These are phyloP conservation scores for Microdochium bolleyi DNA, from an alignment of 2,329 filamentous ascomycete genomes.

Conservation along the genomic window DNA sequence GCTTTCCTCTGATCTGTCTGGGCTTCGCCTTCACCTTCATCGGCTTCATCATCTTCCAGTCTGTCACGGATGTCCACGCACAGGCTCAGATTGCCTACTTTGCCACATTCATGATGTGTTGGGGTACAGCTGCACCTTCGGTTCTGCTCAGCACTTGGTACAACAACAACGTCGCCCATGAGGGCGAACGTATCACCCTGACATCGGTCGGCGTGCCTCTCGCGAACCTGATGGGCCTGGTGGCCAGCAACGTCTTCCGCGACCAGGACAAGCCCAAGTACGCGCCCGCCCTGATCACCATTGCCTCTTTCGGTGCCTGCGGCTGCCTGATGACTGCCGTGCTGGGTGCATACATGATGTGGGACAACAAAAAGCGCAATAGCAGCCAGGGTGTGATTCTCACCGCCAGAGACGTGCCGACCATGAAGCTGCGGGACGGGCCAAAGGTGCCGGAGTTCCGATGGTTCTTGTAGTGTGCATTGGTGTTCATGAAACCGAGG, in stretches of 20 bases:
- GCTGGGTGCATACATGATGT: constrained; percentile 56
- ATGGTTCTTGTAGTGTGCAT: constrained; percentile 38
- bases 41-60: constrained; percentile 72
- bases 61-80: constrained; percentile 53
- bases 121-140: constrained; percentile 68
- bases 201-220: constrained; percentile 67
- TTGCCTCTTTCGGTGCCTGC: constrained; percentile 52
- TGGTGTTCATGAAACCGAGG: too few species aligned
- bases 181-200: constrained; percentile 61
- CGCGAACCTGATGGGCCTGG: constrained; percentile 70
- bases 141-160: constrained; percentile 62
- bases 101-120: constrained; percentile 76
- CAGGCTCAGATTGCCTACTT: constrained; percentile 64
- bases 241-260: constrained; percentile 61
- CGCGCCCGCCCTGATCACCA: constrained; percentile 56
- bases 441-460: constrained; percentile 44
- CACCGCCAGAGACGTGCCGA: constrained; percentile 48
- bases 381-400: constrained; percentile 43
- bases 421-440: constrained; percentile 45
- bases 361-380: constrained; percentile 57
- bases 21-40: constrained; percentile 68
- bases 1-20: constrained; percentile 67
- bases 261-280: constrained; percentile 58
- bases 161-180: constrained; percentile 77
- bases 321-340: constrained; percentile 46